Conservation (phyloP, 2,329 filamentous ascomycete genomes). For the Ceratocystis huliohia region DNA sequence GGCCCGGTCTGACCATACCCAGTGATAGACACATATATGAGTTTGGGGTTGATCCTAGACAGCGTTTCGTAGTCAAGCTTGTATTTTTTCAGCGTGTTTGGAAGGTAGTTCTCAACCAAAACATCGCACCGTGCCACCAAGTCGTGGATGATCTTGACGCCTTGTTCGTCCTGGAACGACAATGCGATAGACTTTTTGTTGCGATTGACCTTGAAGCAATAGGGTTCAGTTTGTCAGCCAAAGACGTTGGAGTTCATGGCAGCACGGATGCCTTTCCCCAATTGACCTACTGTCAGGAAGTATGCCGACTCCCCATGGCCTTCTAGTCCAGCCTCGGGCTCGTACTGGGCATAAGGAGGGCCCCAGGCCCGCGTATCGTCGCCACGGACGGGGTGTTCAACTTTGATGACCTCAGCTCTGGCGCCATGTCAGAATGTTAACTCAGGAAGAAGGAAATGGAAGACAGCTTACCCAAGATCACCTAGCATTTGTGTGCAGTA, state of each 20-base stretch:
- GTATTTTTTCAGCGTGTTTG: slow-evolving; percentile 81
- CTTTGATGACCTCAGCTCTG: slow-evolving; percentile 91
- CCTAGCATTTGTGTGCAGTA: slow-evolving; percentile 96
- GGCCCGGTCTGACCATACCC: slow-evolving; percentile 94
- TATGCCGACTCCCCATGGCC: slow-evolving; percentile 89
- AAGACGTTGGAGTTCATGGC: neutral
- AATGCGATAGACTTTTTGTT: slow-evolving; percentile 93
- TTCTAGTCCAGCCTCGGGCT: slow-evolving; percentile 41
- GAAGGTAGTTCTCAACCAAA: slow-evolving; percentile 92
- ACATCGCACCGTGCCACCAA: slow-evolving; percentile 79
- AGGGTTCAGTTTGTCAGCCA: neutral
- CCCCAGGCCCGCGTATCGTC: slow-evolving; percentile 97
- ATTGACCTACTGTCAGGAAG: slow-evolving; percentile 60
- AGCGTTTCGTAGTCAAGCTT: slow-evolving; percentile 76
- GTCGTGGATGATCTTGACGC: slow-evolving; percentile 75
- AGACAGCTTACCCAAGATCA: slow-evolving; percentile 68
- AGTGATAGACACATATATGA: slow-evolving; percentile 94
- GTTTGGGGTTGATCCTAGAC: slow-evolving; percentile 63
- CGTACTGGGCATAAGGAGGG: slow-evolving; percentile 78
- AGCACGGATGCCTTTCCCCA: neutral
- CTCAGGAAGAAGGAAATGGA: neutral
- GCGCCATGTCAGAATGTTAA: neutral
- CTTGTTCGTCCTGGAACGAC: slow-evolving; percentile 75
- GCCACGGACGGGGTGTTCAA: slow-evolving; percentile 81
- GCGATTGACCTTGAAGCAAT: slow-evolving; percentile 59